A percentile compares a stretch with the other conserved stretches of the same genome.
These are phyloP conservation scores for Saccharomycopsis schoenii DNA, from an alignment of 805 yeast species.

Conservation along the genomic window DNA sequence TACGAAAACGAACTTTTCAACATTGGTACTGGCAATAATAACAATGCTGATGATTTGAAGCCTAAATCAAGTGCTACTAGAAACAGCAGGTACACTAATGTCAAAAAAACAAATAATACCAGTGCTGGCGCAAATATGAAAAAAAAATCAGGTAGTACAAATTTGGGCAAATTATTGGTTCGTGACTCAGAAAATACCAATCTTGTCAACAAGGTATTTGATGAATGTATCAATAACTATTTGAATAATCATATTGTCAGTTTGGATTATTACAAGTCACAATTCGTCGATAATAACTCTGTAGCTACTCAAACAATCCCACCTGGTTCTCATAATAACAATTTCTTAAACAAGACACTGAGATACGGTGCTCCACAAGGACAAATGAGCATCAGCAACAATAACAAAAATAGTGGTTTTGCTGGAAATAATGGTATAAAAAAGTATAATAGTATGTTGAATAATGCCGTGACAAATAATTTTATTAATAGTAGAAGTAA, in stretches of 20 bases:
- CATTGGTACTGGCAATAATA: background rate
- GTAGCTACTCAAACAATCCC: background rate
- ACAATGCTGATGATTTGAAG: background rate
- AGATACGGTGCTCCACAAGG: background rate
- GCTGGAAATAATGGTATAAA: background rate
- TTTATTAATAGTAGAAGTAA: background rate
- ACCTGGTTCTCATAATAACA: background rate
- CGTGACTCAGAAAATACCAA: slow-evolving; percentile 14
- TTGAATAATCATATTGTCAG: background rate
- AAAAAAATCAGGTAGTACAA: slow-evolving; percentile 1
- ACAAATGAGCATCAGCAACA: background rate
- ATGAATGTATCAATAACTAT: background rate
- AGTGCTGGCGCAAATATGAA: slow-evolving; percentile 5
- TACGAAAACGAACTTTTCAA: slow-evolving; percentile 12
- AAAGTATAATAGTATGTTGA: background rate
- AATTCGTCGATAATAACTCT: background rate
- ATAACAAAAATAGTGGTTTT: background rate
- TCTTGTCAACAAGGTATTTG: slow-evolving; percentile 10
- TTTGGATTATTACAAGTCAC: background rate
- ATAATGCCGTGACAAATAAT: background rate
- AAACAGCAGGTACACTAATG: slow-evolving; percentile 1
- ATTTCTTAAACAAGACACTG: background rate
- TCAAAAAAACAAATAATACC: background rate
- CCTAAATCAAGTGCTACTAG: background rate
- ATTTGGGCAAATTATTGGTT: slow-evolving; percentile 9